Percentiles rank a stretch among this genome's conserved stretches.
These are phyloP conservation scores for Capsicum pubescens DNA, from an alignment of 257 asterid genomes.

Conservation along the genomic window DNA sequence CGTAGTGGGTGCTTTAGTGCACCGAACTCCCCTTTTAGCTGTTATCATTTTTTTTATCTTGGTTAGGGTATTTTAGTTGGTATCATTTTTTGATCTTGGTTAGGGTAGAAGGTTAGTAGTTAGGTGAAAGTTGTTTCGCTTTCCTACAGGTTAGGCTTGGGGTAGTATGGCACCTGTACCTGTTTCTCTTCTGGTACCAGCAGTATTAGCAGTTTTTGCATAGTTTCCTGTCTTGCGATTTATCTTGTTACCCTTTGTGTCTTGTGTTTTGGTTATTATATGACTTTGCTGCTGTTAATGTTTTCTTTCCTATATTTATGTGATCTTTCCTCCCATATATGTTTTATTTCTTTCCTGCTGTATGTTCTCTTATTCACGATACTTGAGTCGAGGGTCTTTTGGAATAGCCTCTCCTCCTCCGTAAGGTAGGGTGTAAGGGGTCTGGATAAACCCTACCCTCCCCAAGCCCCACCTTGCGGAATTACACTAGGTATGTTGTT, in stretches of 20 bases:
- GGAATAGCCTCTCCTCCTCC: too few relatives aligned
- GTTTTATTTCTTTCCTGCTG: not conserved
- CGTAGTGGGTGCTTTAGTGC: too few relatives aligned
- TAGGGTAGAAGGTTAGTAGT: not conserved
- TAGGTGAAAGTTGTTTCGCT: not conserved
- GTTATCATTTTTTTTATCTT: too few relatives aligned
- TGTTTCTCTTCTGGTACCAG: not conserved
- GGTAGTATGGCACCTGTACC: not conserved
- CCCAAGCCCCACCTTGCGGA: too few relatives aligned
- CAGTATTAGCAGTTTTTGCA: not conserved
- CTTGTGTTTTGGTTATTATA: not conserved
- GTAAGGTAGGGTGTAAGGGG: too few relatives aligned
- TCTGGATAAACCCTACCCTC: too few relatives aligned
- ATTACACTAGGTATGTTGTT: not conserved
- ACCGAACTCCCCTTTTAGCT: too few relatives aligned
- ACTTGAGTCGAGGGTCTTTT: too few relatives aligned
- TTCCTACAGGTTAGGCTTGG: not conserved
- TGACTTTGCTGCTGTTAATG: not conserved
- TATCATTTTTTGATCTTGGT: not conserved
- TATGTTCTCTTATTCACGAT: not conserved
- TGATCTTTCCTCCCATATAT: not conserved
- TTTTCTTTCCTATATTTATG: not conserved
- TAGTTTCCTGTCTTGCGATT: not conserved
- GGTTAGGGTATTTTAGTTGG: too few relatives aligned
- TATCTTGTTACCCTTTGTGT: not conserved